Conservation (phyloP, 2,329 filamentous ascomycete genomes). For the Alternaria burnsii region DNA sequence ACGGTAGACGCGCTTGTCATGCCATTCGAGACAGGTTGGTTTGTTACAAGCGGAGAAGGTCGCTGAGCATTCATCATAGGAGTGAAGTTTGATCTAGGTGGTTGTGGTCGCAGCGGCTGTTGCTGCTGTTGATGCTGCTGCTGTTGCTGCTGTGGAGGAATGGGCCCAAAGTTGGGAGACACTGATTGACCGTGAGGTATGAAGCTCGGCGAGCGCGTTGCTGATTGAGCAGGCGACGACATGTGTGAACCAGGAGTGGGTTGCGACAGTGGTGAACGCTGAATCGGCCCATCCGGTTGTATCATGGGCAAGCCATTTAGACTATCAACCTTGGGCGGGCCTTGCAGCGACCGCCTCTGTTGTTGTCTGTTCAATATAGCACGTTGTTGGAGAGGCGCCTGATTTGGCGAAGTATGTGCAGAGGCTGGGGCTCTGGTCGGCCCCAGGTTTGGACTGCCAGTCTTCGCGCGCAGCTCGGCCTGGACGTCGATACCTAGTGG, state of each 20-base stretch:
- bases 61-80: conserved; percentile 53
- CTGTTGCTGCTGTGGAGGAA: conserved; percentile 54
- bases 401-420: conserved; percentile 61
- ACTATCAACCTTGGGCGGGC: conserved; percentile 75
- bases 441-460: conserved; percentile 81
- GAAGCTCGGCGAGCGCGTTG: conserved; percentile 68
- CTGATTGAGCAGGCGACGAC: conserved; percentile 68
- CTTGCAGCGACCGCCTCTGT: conserved; percentile 74
- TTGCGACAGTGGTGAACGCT: conserved; percentile 76
- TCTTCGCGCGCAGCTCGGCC: conserved; percentile 91
- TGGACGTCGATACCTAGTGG: conserved; percentile 90
- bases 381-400: conserved; percentile 77
- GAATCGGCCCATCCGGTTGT: conserved; percentile 52
- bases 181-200: conserved; percentile 66
- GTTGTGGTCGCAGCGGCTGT: conserved; percentile 55
- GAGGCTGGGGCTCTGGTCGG: conserved; percentile 66
- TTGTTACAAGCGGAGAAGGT: conserved; percentile 48
- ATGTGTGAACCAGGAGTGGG: conserved; percentile 84
- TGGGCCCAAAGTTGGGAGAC: conserved; percentile 66
- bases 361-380: conserved; percentile 83
- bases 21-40: conserved; percentile 48
- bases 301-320: conserved; percentile 52
- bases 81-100: conserved; percentile 58
- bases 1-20: conserved; percentile 48
- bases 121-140: conserved; percentile 17